phyloP scores from a whole-genome alignment of 164 flowering plant species.

The Umbilicus rupestris region DNA sequence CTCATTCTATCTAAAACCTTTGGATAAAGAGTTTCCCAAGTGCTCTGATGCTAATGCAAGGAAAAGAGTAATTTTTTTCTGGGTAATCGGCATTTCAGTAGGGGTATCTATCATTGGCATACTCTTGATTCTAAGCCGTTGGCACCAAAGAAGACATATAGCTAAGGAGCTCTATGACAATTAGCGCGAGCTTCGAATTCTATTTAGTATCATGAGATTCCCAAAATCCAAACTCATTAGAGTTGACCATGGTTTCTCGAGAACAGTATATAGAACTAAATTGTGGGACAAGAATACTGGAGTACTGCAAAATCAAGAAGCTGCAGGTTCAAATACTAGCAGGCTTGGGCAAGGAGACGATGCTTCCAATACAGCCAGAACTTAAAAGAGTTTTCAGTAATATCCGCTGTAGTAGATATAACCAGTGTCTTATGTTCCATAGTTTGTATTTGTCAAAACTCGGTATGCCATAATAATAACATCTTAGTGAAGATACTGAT shows the following conservation, averaged over 20 bases:
- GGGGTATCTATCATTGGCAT: conserved; percentile 40
- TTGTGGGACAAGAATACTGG: background rate
- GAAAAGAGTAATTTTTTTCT: conserved; percentile 35
- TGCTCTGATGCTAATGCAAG: conserved; percentile 31
- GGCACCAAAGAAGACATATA: conserved; percentile 27
- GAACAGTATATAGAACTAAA: background rate
- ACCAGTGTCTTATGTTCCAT: background rate
- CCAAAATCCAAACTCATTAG: background rate
- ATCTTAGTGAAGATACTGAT: background rate
- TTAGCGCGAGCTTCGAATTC: background rate
- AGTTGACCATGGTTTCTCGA: background rate
- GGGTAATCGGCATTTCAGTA: conserved; percentile 45
- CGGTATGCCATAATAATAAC: background rate
- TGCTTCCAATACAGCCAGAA: background rate
- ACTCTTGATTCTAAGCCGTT: conserved; percentile 39
- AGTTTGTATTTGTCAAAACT: background rate
- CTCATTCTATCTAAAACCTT: conserved; percentile 24
- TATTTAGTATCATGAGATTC: background rate
- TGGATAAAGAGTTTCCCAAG: conserved; percentile 32
- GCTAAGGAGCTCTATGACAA: conserved; percentile 30
- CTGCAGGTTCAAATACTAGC: background rate
- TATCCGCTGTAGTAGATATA: background rate
- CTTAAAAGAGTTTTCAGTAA: background rate
- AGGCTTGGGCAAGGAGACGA: background rate
- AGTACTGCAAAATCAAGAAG: background rate